Evolutionary conservation across 345 rosid genomes (phyloP), one percentile per base, ranked within the genome.

Genomic region (Lepidium aucheri): DNA sequence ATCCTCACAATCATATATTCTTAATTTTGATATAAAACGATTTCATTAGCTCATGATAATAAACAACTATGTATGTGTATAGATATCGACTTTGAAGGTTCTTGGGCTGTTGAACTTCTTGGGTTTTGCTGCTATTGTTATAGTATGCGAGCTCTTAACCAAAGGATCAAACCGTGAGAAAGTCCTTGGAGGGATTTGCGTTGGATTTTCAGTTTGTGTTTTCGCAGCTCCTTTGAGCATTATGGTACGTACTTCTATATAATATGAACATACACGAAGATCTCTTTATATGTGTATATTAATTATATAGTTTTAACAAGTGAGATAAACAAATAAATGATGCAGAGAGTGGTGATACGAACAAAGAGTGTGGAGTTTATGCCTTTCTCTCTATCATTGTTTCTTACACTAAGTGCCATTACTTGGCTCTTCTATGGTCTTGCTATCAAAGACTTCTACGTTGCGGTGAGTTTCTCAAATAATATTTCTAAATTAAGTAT

Each of bases 281-380:
- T 68, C 41, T 49, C 35, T 60, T 51, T 51, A 33, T 60, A 53
- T 44, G 44, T 38, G 49, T 71, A 30, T 63, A 39, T 44, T 38
- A 71, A 39, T 44, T 38, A 71, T 55, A 71, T 56, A 47, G 46
- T 65, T 64, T 26, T 49, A 65, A 72, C 53, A 15, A 34, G 13
- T 43, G 26, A 9, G 34, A 47, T 14, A 35, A 18, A 56, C 62
- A 9, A 43, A 47, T 14, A 35, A 18, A 56, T 68, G 45, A 54
- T 55, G 53, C 77, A 80, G 84, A 68, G 81, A 69, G 65, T 72
- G 42, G 82, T 80, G 60, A 55, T 80, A 15, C 73, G 81, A 33
- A 80, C 84, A 50, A 83, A 73, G 66, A 85, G 87, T 40, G 90
- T 85, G 75, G 90, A 85, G 77, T 85, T 78, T 80, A 85, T 83